phyloP scores from a whole-genome alignment of 2,329 filamentous ascomycete genomes.

The Alternaria triticina region DNA sequence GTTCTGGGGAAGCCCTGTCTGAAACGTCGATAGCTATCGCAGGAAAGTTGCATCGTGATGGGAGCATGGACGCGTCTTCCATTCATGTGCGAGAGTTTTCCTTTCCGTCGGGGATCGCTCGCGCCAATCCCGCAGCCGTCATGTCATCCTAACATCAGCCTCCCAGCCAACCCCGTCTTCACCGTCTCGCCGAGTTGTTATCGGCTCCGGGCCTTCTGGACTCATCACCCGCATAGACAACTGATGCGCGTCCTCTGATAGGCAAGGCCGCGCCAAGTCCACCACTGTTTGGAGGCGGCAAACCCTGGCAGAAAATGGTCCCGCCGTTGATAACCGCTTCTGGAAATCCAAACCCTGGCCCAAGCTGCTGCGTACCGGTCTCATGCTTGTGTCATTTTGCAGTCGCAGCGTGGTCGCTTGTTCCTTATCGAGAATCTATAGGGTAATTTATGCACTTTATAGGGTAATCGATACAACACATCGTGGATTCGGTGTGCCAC shows the following conservation, averaged over 20 bases:
- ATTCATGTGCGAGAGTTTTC: slow-evolving; percentile 16
- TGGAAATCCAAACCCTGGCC: slow-evolving; percentile 37
- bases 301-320: slow-evolving; percentile 29
- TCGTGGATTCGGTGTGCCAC: slow-evolving; percentile 15
- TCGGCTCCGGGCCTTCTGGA: slow-evolving; percentile 21
- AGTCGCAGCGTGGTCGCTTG: slow-evolving; percentile 23
- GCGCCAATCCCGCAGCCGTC: slow-evolving; percentile 25
- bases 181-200: slow-evolving; percentile 22
- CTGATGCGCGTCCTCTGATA: slow-evolving; percentile 19
- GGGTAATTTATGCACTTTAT: slow-evolving; percentile 43
- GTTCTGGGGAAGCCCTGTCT: slow-evolving; percentile 4
- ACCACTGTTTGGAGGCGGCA: slow-evolving; percentile 18
- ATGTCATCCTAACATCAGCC: slow-evolving; percentile 10
- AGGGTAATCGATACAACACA: slow-evolving; percentile 43
- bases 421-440: slow-evolving; percentile 42
- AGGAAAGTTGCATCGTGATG: slow-evolving; percentile 18
- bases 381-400: slow-evolving; percentile 35
- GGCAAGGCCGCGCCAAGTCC: slow-evolving; percentile 20
- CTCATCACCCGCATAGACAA: slow-evolving; percentile 23
- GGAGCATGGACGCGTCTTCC: slow-evolving; percentile 10
- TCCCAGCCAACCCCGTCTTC: slow-evolving; percentile 11
- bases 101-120: slow-evolving; percentile 25
- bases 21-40: slow-evolving; percentile 12
- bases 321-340: slow-evolving; percentile 41
- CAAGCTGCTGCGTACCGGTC: slow-evolving; percentile 20